Percentiles rank a stretch among this genome's conserved stretches.
phyloP scores from a whole-genome alignment of 1,139 yeast genomes.

The Blastobotrys petasosporus region DNA sequence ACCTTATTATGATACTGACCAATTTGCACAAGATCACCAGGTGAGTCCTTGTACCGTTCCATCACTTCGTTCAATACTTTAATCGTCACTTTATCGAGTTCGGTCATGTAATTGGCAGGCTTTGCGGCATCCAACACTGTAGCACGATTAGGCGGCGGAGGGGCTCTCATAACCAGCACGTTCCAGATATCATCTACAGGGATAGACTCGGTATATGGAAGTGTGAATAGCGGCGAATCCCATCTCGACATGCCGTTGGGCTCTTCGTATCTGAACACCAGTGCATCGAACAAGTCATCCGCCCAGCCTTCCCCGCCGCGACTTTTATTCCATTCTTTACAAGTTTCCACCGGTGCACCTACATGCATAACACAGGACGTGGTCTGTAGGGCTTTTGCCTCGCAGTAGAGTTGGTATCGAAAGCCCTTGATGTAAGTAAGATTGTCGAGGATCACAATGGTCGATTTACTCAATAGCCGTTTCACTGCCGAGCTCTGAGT shows the following conservation, averaged over 20 bases:
- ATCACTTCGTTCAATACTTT: constrained; percentile 52
- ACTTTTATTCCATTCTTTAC: constrained; percentile 55
- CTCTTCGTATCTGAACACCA: constrained; percentile 86
- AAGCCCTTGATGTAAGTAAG: constrained; percentile 92
- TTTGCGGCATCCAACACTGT: constrained; percentile 58
- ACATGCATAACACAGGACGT: constrained; percentile 81
- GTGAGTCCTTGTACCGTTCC: constrained; percentile 54
- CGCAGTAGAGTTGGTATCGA: constrained; percentile 89
- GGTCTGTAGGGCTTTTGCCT: constrained; percentile 77
- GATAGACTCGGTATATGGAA: constrained; percentile 51
- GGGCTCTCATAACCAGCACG: constrained; percentile 54
- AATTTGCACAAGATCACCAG: constrained; percentile 45
- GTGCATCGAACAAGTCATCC: constrained; percentile 55
- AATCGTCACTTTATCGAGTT: constrained; percentile 68
- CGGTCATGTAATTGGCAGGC: constrained; percentile 73
- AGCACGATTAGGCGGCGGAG: constrained; percentile 42
- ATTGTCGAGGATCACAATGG: constrained; percentile 77
- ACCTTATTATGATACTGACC: constrained; percentile 40
- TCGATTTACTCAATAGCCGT: constrained; percentile 61
- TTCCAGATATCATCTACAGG: constrained; percentile 72
- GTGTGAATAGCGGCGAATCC: constrained; percentile 87
- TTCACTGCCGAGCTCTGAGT: constrained; percentile 85
- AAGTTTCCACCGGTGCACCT: constrained; percentile 56
- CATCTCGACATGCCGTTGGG: constrained; percentile 82
- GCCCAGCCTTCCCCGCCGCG: constrained; percentile 52